Conservation (phyloP, 768 basidiomycete genomes). For the Polyporus arcularius region DNA sequence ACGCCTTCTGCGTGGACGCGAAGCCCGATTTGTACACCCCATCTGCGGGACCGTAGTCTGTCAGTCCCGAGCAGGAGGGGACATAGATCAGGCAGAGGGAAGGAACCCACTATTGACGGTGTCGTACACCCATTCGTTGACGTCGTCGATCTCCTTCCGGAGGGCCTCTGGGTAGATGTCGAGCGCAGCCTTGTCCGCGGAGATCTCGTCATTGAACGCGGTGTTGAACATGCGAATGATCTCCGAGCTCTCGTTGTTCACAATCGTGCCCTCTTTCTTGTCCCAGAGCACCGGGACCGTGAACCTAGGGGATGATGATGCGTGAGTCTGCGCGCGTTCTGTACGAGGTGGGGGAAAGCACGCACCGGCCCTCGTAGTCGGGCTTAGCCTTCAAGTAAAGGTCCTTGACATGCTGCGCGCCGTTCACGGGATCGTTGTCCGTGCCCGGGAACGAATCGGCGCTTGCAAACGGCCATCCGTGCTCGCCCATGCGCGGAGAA, state of each 20-base stretch:
- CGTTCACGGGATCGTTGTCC: constrained; percentile 72
- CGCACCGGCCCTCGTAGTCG: constrained; percentile 68
- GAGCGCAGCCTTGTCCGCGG: constrained; percentile 62
- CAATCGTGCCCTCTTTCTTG: constrained; percentile 81
- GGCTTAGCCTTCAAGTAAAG: constrained; percentile 80
- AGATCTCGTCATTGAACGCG: constrained; percentile 74
- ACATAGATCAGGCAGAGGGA: not conserved
- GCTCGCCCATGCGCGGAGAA: constrained; percentile 80
- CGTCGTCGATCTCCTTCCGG: constrained; percentile 72
- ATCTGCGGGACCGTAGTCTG: constrained; percentile 40
- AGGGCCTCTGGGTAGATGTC: constrained; percentile 80
- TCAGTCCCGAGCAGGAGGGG: not conserved
- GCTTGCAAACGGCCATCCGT: constrained; percentile 87
- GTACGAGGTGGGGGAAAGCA: not conserved
- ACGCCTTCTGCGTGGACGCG: constrained; percentile 77
- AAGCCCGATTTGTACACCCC: constrained; percentile 92
- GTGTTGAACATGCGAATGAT: constrained; percentile 94
- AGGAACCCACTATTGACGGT: constrained; percentile 72
- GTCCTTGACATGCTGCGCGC: constrained; percentile 74
- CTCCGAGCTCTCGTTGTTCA: constrained; percentile 95
- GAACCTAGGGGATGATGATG: constrained; percentile 44
- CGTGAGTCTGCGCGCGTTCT: not conserved
- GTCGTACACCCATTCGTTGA: constrained; percentile 87
- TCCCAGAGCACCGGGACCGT: constrained; percentile 94
- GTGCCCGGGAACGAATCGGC: constrained; percentile 70